These are phyloP conservation scores for Paraconiothyrium brasiliense DNA, from an alignment of 2,329 filamentous ascomycete species.

Conservation along the genomic window DNA sequence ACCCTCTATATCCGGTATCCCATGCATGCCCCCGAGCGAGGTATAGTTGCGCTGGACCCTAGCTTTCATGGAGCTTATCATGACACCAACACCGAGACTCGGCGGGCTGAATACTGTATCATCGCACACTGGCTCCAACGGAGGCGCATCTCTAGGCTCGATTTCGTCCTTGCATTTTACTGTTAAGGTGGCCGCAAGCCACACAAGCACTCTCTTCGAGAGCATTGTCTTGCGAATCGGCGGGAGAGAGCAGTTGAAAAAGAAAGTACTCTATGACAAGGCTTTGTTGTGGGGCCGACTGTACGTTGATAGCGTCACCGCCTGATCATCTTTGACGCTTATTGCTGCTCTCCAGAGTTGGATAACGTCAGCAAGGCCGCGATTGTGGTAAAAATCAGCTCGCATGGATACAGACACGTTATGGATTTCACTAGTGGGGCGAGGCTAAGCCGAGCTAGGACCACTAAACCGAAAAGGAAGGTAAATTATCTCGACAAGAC, in stretches of 20 bases:
- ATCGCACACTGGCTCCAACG: constrained; percentile 7
- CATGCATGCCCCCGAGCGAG: constrained; percentile 19
- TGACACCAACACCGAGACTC: constrained; percentile 20
- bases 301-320: neutral
- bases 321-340: neutral
- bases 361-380: neutral
- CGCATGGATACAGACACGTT: neutral
- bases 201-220: neutral
- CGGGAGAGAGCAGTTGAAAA: neutral
- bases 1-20: constrained; percentile 20
- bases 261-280: neutral
- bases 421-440: constrained; percentile 1
- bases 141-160: neutral
- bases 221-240: neutral
- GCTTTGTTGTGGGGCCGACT: neutral
- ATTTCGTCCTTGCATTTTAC: neutral
- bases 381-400: neutral
- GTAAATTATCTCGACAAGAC: neutral
- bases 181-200: neutral
- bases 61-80: constrained; percentile 28
- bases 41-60: constrained; percentile 23
- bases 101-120: constrained; percentile 17
- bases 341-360: neutral
- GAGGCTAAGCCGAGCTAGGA: neutral
- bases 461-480: neutral